Evolutionary conservation across 192 early-diverging fungal species (phyloP), one percentile per base, ranked within the genome.

Genomic region (Entophlyctis helioformis): DNA sequence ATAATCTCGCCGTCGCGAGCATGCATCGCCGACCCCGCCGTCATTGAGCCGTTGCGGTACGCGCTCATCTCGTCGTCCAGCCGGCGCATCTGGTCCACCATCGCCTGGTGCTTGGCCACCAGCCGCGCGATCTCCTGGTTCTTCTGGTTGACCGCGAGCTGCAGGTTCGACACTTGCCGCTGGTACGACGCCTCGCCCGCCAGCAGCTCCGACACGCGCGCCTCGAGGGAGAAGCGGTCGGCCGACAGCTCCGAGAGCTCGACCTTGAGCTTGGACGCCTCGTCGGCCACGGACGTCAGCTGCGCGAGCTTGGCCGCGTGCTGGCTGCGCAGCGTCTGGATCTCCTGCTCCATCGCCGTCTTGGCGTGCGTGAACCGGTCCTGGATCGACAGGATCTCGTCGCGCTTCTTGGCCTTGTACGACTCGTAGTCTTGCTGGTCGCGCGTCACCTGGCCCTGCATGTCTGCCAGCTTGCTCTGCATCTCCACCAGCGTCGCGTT

Each of bases 321-420:
- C 42, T 69, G 63, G 16, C 34, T 37, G 19, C 55, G 45, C 13
- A 74, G 54, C 2, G 36, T 38, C 13, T 44, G 29, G 20, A 62
- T 59, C 29, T 74, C 66, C 8, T 49, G 33, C 27, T 74, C 71
- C 66, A 74, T 69, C 2, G 57, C 56, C 22, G 39, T 24, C 41
- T 69, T 60, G 19, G 71, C 66, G 8, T 50, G 52, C 19, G 43
- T 15, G 44, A 62, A 67, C 42, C 67, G 67, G n/a, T 74, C 71
- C 29, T 74, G 69, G 23, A 74, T 36, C 11, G 58, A 54, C 7
- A 64, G 48, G 18, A 74, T 23, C 36, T 74, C 71, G 22, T 69
- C 71, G 42, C 65, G 60, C 39, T 67, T 66, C 42, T 59, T 64
- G 27, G 22, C 16, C 45, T 66, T 65, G 36, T 61, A 40, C 3